These are phyloP conservation scores for Yamadazyma atmosphaerica DNA, from an alignment of 1,139 yeast genomes.

Conservation along the genomic window DNA sequence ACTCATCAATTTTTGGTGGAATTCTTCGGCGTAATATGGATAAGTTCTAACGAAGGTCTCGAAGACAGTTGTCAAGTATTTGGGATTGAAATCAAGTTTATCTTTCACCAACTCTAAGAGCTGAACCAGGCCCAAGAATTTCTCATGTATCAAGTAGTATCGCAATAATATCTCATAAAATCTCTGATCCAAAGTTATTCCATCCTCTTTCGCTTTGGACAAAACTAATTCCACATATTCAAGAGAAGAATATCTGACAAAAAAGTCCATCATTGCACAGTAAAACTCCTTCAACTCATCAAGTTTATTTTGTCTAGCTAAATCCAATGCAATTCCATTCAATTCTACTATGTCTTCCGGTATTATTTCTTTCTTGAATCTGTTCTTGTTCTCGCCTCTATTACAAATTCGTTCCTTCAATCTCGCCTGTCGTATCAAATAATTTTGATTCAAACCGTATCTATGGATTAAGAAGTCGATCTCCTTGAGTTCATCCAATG, in stretches of 20 bases:
- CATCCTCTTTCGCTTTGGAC: constrained; percentile 24
- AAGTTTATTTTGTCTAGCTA: constrained; percentile 12
- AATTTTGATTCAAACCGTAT: constrained; percentile 22
- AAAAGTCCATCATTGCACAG: constrained; percentile 14
- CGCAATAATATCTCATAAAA: constrained; percentile 23
- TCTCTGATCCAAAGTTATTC: constrained; percentile 17
- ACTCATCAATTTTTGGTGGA: constrained; percentile 20
- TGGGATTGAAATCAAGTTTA: constrained; percentile 20
- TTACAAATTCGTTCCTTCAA: constrained; percentile 27
- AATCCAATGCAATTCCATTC: constrained; percentile 18
- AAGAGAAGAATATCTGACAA: constrained; percentile 19
- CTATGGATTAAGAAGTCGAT: constrained; percentile 23
- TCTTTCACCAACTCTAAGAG: constrained; percentile 22
- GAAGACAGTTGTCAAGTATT: constrained; percentile 25
- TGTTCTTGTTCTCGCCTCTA: constrained; percentile 22
- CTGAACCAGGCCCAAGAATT: constrained; percentile 26
- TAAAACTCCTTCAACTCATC: constrained; percentile 15
- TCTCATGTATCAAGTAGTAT: constrained; percentile 24
- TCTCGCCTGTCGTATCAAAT: constrained; percentile 23
- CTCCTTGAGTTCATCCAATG: constrained; percentile 24
- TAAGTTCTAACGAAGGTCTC: constrained; percentile 34
- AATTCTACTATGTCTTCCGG: constrained; percentile 26
- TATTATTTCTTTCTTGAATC: constrained; percentile 25
- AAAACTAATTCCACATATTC: constrained; percentile 25
- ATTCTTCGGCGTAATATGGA: constrained; percentile 32